Evolutionary conservation across 768 basidiomycete species (phyloP), one percentile per base, ranked within the genome.

Genomic region (Tephrocybe rancida): DNA sequence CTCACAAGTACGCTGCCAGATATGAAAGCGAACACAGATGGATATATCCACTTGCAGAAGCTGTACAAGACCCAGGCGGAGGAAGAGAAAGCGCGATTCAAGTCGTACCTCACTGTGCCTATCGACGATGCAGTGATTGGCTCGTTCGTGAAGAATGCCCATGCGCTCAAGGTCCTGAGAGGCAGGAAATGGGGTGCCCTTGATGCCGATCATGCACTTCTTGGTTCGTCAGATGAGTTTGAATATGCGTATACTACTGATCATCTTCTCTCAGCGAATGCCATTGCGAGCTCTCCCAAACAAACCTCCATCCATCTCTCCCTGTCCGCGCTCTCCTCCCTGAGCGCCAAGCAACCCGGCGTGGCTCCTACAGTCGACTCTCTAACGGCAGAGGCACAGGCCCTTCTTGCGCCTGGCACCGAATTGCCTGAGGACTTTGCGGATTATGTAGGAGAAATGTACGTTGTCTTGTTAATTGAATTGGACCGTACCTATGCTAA

Each of bases 1-100:
- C 75, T 97, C n/a, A 87, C 87, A 3, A 83, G 90, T 42, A 82
- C 91, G 0, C 78, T 98, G 9, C 96, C 96, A 0, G 96, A 99
- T 71, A 98, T 99, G 92, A 95, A 95, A 66, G 86, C 95, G 16
- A 88, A 88, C 64, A 97, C 97, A 5, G 65, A 74, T 19, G 79
- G 80, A 50, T 98, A 98, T 66, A 86, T 97, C 44, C 78, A 83
- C 16, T 78, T 99, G 11, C 95, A 98, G 66, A 85, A 78, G 37
- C 66, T 98, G 53, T 99, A 95, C 75, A 92, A 90, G 63, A 65
- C 77, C 5, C 84, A 86, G 48, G 88, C 94, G 2, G 82, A 83
- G 30, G 79, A 82, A 46, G 92, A 95, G 65, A 87, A 84, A 63
- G 73, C 64, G 16, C 60, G 72, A 0, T 81, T 91, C 65, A 80